phyloP scores from a whole-genome alignment of 305 asterid genomes.

The Caryopteris hybrid region DNA sequence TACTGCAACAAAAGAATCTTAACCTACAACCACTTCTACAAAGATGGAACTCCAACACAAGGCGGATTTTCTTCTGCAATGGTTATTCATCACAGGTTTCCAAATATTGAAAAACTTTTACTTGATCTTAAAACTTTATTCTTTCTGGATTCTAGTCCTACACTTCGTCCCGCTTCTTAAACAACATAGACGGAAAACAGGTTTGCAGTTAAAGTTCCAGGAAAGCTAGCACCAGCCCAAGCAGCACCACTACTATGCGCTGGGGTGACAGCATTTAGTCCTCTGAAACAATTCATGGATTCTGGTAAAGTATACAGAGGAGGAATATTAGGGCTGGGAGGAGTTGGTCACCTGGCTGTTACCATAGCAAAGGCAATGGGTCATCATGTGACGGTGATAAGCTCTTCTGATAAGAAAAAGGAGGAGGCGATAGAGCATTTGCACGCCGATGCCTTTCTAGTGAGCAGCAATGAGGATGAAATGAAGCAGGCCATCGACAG shows the following conservation, averaged over 20 bases:
- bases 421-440: slow-evolving; percentile 37
- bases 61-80: slow-evolving; percentile 41
- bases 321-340: slow-evolving; percentile 44
- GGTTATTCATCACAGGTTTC: slow-evolving; percentile 32
- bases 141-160: too few species aligned
- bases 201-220: slow-evolving; percentile 40
- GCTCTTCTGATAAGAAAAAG: slow-evolving; percentile 38
- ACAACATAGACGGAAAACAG: slow-evolving; percentile 9
- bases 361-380: slow-evolving; percentile 54
- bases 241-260: slow-evolving; percentile 51
- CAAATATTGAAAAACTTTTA: too few species aligned
- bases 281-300: slow-evolving; percentile 31
- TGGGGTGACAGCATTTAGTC: slow-evolving; percentile 48
- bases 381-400: slow-evolving; percentile 48
- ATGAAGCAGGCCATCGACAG: slow-evolving; percentile 28
- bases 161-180: neutral
- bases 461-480: slow-evolving; percentile 22
- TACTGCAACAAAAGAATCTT: slow-evolving; percentile 28
- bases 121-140: too few species aligned
- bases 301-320: slow-evolving; percentile 17
- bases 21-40: slow-evolving; percentile 32
- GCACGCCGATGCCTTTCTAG: slow-evolving; percentile 36
- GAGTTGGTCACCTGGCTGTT: slow-evolving; percentile 50
- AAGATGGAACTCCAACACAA: slow-evolving; percentile 34
- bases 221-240: slow-evolving; percentile 29